Conservation (phyloP, 495 filamentous ascomycete genomes). For the Hamigera avellanea region DNA sequence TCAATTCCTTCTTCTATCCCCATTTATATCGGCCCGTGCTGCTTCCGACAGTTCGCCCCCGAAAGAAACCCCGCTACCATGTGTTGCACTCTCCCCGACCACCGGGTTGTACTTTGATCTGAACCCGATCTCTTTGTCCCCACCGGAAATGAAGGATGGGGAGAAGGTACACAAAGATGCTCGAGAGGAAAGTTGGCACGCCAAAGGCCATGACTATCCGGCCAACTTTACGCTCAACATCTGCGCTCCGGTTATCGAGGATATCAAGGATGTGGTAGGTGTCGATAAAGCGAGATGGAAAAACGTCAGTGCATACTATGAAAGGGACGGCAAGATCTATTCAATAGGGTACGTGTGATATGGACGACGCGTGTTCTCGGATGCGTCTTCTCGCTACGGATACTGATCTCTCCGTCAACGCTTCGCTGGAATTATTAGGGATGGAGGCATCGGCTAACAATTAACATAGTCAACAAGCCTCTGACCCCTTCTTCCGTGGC, state of each 20-base stretch:
- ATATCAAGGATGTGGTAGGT: slow-evolving; percentile 57
- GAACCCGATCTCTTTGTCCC: slow-evolving; percentile 53
- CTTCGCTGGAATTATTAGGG: too few relatives aligned
- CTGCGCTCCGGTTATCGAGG: slow-evolving; percentile 75
- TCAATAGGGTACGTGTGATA: slow-evolving; percentile 61
- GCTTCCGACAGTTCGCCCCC: slow-evolving; percentile 17
- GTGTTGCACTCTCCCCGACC: slow-evolving; percentile 64
- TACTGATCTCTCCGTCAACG: too few relatives aligned
- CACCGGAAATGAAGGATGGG: slow-evolving; percentile 38
- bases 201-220: slow-evolving; percentile 72
- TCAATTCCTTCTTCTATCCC: slow-evolving; percentile 8
- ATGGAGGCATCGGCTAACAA: background rate
- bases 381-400: background rate
- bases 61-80: slow-evolving; percentile 36
- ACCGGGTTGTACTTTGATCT: slow-evolving; percentile 86
- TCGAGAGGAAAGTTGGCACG: slow-evolving; percentile 65
- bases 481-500: slow-evolving; percentile 66
- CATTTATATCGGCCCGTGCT: slow-evolving; percentile 8
- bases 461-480: slow-evolving; percentile 47
- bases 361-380: background rate
- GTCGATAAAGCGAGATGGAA: slow-evolving; percentile 51
- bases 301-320: slow-evolving; percentile 90
- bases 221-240: slow-evolving; percentile 95
- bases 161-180: slow-evolving; percentile 48
- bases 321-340: slow-evolving; percentile 58